Conservation (phyloP, 2,329 filamentous ascomycete species). For the Aureobasidium sp. region DNA sequence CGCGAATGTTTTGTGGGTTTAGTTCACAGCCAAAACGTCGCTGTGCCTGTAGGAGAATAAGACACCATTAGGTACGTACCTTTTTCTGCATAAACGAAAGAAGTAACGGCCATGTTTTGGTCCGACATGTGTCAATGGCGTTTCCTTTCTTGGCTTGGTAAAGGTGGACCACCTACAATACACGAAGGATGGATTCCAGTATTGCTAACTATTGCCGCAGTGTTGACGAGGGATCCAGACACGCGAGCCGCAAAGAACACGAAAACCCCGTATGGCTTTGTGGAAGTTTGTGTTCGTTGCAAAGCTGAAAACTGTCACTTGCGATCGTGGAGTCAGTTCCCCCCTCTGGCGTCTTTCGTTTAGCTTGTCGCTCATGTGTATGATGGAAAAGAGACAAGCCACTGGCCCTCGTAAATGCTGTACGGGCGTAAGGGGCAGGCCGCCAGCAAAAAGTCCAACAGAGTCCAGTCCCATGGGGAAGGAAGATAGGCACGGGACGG, state of each 20-base stretch:
- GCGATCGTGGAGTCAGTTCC: background rate
- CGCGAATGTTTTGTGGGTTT: background rate
- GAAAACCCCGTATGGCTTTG: too few species aligned
- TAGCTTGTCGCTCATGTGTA: background rate
- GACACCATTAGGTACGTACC: background rate
- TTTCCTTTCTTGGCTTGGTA: too few species aligned
- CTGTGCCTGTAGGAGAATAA: background rate
- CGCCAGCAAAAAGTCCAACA: background rate
- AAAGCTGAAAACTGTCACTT: background rate
- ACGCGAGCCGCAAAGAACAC: too few species aligned
- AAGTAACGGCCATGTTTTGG: background rate
- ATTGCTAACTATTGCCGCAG: too few species aligned
- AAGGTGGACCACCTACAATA: too few species aligned
- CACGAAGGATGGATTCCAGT: too few species aligned
- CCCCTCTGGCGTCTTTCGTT: background rate
- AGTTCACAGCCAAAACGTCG: too few species aligned
- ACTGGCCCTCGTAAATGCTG: background rate
- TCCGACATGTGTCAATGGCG: too few species aligned
- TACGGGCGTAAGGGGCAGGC: background rate
- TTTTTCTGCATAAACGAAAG: background rate
- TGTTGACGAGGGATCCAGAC: too few species aligned
- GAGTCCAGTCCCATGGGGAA: conserved; percentile 1
- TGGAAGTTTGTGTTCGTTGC: background rate
- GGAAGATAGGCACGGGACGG: background rate
- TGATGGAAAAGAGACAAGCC: too few species aligned